Evolutionary conservation across 164 flowering plant species (phyloP).

Genomic region (Nelumbo lutea): DNA sequence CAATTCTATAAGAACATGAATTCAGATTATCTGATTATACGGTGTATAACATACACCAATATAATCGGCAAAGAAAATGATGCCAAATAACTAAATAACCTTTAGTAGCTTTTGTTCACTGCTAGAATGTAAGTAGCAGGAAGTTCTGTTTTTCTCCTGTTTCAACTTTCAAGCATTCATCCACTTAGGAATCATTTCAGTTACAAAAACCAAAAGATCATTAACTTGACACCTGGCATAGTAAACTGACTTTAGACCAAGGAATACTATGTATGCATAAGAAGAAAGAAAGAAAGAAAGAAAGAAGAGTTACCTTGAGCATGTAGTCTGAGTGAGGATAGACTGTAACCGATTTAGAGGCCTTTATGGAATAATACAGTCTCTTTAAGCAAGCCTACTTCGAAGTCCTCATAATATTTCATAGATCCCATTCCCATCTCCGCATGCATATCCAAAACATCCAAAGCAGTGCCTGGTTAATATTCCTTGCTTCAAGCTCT

Average conservation of each 20-base stretch:
- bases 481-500: constrained; percentile 44
- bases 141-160: background rate
- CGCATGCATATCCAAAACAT: constrained; percentile 38
- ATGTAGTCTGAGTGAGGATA: background rate
- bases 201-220: background rate
- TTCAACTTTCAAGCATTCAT: background rate
- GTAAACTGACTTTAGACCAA: no score
- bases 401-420: background rate
- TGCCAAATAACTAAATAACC: background rate
- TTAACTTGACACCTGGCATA: no score
- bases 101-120: background rate
- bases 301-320: background rate
- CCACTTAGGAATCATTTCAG: background rate
- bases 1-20: background rate
- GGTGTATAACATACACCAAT: background rate
- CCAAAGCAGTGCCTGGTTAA: constrained; percentile 37
- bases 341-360: background rate
- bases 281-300: background rate
- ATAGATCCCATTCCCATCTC: constrained; percentile 32
- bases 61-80: no score
- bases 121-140: background rate
- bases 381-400: background rate
- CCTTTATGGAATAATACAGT: background rate
- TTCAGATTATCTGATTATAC: no score
- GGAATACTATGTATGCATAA: no score